Conservation (phyloP, 129 eudicot species). For the Arctium lappa region DNA sequence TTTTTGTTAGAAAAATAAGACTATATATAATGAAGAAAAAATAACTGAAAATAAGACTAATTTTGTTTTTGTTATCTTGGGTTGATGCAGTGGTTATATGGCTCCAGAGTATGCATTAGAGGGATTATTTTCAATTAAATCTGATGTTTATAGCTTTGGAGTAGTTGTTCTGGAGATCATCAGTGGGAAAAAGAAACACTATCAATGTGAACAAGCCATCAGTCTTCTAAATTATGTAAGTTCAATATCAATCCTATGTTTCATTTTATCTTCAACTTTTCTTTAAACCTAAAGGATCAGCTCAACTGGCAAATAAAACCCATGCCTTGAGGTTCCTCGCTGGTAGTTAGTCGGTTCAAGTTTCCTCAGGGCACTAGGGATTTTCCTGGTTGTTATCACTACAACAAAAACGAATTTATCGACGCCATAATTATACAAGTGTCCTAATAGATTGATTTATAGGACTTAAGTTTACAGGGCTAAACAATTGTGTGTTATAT, state of each 20-base stretch:
- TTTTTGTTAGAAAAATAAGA: not conserved
- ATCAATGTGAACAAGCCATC: constrained; percentile 30
- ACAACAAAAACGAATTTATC: not conserved
- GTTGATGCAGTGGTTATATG: constrained; percentile 43
- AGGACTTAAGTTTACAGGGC: not conserved
- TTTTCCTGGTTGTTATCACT: not conserved
- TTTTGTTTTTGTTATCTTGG: not conserved
- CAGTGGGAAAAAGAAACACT: constrained; percentile 54
- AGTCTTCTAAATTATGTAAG: constrained; percentile 57
- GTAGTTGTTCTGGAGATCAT: constrained; percentile 41
- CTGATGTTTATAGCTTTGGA: constrained; percentile 51
- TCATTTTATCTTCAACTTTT: not conserved
- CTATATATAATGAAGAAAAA: not conserved
- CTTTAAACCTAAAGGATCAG: not conserved
- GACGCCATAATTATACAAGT: not conserved
- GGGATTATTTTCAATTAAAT: constrained; percentile 40
- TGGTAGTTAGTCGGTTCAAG: too few species aligned
- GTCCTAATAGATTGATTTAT: not conserved
- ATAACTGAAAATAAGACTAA: not conserved
- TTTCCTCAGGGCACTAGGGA: not conserved
- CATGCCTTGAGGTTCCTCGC: too few species aligned
- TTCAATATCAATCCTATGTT: not conserved
- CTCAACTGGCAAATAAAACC: not conserved
- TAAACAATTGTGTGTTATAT: not conserved
- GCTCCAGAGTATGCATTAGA: constrained; percentile 49